These are phyloP conservation scores for Cutaneotrichosporon mucoides DNA, from an alignment of 1,284 basidiomycete genomes.

Conservation along the genomic window DNA sequence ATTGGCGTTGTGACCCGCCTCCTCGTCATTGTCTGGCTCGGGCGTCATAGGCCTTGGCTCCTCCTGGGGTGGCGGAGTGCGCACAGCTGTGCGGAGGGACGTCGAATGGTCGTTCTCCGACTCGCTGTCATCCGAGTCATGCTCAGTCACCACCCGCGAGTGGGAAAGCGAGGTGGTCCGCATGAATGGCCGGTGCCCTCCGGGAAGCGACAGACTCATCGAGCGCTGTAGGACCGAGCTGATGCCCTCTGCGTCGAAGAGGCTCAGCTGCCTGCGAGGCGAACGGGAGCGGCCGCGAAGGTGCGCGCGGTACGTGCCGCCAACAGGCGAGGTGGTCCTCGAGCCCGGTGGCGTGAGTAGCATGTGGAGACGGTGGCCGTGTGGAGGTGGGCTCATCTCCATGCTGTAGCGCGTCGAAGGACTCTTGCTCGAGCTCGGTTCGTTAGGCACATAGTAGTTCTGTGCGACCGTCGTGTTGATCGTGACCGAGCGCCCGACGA, in stretches of 20 bases:
- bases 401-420: constrained; percentile 1
- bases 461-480: constrained; percentile 12
- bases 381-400: constrained; percentile 20
- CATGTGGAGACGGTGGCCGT: constrained; percentile 27
- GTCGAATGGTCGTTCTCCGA: constrained; percentile 12
- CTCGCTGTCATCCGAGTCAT: constrained; percentile 21
- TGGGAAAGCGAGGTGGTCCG: constrained; percentile 17
- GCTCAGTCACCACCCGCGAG: constrained; percentile 9
- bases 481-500: constrained; percentile 7
- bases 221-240: constrained; percentile 34
- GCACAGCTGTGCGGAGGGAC: constrained; percentile 10
- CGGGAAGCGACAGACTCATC: constrained; percentile 16
- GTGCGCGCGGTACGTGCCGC: constrained; percentile 8
- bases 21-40: not conserved
- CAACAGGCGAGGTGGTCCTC: constrained; percentile 26
- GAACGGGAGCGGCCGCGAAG: constrained; percentile 22
- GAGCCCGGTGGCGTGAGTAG: constrained; percentile 42
- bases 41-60: not conserved
- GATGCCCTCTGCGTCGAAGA: constrained; percentile 32
- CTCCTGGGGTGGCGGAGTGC: constrained; percentile 14
- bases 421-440: constrained; percentile 1
- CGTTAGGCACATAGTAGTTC: constrained; percentile 2
- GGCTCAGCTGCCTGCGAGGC: constrained; percentile 24
- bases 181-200: constrained; percentile 11
- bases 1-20: constrained; percentile 25